Evolutionary conservation across 257 asterid genomes (phyloP), one percentile per base, ranked within the genome.

Genomic region (Craterostigma plantagineum): DNA sequence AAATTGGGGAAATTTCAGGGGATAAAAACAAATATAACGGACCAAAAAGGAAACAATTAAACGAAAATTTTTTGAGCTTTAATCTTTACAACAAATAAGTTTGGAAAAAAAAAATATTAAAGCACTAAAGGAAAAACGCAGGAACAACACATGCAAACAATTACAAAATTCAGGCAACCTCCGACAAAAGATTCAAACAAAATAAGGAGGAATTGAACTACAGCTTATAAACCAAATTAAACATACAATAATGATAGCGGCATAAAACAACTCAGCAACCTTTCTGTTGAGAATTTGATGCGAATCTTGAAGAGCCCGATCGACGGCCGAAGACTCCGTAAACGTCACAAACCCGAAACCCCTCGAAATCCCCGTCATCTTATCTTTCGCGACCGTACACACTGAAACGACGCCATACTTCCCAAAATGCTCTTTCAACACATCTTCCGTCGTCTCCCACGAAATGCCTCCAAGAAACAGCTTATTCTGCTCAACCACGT

Each of bases 391-490:
- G 38, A 79, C 68, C 30, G 54, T 74, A 38, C 72, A 74, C 35
- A 59, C 50, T 52, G 63, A 63, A 43, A 87, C 92, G 57, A 56
- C 53, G 38, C 98, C 98, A 66, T 79, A 87, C 54, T 65, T 53
- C 7, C 46, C 52, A 18, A 87, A 87, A 58, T 87, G 85, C 38
- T 64, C 66, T 41, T 50, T 82, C 34, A 87, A 66, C 42, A 51
- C 56, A 18, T 61, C 75, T 17, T 76, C 92, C n/a, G 83, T 70
- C n/a, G 93, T 64, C 45, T 79, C 84, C 87, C 92, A 71, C 8
- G 92, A 72, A 68, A 86, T 66, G 53, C 94, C 94, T 12, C 98
- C 98, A 14, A 79, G 75, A 50, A 87, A 87, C 37, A 87, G 75
- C 82, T 87, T 87, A 55, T 48, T 60, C 62, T 66, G 72, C 59